Evolutionary conservation across 2,329 filamentous ascomycete genomes (phyloP), one percentile per base, ranked within the genome.

Genomic region (Drechmeria coniospora): DNA sequence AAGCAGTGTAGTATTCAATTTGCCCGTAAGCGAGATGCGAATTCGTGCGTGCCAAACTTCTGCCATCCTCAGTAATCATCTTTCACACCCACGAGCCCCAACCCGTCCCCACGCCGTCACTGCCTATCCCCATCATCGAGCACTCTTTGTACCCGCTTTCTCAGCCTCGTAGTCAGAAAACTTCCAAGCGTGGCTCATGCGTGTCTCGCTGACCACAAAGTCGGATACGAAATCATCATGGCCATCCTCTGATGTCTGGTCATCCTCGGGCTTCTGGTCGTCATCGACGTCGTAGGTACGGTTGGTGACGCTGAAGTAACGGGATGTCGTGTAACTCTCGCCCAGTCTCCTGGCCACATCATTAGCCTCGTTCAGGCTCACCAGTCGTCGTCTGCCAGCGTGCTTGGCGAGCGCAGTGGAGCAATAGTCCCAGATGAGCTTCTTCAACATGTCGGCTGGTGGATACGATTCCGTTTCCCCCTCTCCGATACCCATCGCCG

Each of bases 311-410:
- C 42, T 48, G 25, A 56, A 57, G 41, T 57, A 55, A 6, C 53
- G 44, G 7, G 46, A 50, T 4, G 38, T 33, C 15, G 44, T 41
- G 37, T 63, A 57, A 41, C 50, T 61, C 46, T 71, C 65, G 31
- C 65, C 63, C 10, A 72, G 47, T 16, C 67, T 51, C 42, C 57
- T 63, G 23, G 67, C 65, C 36, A 72, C 67, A 40, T 73, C 65
- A 39, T 68, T 70, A 27, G 65, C 66, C 41, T 70, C 63, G 41
- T 61, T 57, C 26, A 71, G 51, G 34, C 59, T 66, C 27, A 68
- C 64, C 11, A 72, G 56, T 3, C 57, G 57, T 16, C 67, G 58
- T 36, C 54, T 56, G 18, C 43, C 50, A 16, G 47, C 42, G 19
- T 49, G 34, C 30, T 42, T 43, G 26, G 40, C 29, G 40, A 51